A percentile compares a stretch with the other conserved stretches of the same genome.
Evolutionary conservation across 768 basidiomycete species (phyloP).

Genomic region (Leccinum olivaceopallidum): DNA sequence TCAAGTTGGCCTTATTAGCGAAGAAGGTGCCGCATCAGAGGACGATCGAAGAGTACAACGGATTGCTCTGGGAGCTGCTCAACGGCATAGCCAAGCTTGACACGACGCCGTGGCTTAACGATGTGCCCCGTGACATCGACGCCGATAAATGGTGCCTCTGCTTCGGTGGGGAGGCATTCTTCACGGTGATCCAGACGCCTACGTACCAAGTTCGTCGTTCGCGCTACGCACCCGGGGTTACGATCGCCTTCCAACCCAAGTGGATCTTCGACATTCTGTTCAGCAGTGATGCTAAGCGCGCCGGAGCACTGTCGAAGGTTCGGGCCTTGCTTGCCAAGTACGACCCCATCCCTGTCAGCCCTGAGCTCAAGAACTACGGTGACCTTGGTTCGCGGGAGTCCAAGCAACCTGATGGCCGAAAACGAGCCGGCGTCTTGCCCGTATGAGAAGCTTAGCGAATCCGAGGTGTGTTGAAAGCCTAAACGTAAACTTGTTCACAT

Average conservation of each 20-base stretch:
- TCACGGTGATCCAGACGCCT: conserved; percentile 22
- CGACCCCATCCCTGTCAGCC: conserved; percentile 37
- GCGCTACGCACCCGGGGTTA: conserved; percentile 18
- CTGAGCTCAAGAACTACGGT: conserved; percentile 38
- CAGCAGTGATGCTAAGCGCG: conserved; percentile 18
- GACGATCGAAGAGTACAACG: too few species aligned
- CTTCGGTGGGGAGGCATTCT: conserved; percentile 22
- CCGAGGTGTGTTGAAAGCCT: conserved; percentile 1
- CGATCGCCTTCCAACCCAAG: conserved; percentile 26
- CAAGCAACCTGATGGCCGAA: conserved; percentile 20
- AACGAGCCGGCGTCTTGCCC: conserved; percentile 19
- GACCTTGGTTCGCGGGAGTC: conserved; percentile 23
- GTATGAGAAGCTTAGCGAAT: conserved; percentile 9
- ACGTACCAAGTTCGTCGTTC: conserved; percentile 24
- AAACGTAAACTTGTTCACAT: background rate
- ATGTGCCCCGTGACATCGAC: conserved; percentile 16
- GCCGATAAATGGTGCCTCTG: conserved; percentile 22
- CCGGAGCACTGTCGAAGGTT: conserved; percentile 19
- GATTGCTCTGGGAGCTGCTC: too few species aligned
- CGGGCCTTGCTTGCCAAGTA: conserved; percentile 18
- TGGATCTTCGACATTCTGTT: conserved; percentile 28
- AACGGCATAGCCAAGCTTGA: too few species aligned
- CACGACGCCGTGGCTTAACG: too few species aligned
- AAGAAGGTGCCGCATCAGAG: too few species aligned
- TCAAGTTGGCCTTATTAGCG: too few species aligned